A percentile compares a stretch with the other conserved stretches of the same genome.
These are phyloP conservation scores for Apophysomyces variabilis DNA, from an alignment of 371 early-diverging fungal species.

Conservation along the genomic window DNA sequence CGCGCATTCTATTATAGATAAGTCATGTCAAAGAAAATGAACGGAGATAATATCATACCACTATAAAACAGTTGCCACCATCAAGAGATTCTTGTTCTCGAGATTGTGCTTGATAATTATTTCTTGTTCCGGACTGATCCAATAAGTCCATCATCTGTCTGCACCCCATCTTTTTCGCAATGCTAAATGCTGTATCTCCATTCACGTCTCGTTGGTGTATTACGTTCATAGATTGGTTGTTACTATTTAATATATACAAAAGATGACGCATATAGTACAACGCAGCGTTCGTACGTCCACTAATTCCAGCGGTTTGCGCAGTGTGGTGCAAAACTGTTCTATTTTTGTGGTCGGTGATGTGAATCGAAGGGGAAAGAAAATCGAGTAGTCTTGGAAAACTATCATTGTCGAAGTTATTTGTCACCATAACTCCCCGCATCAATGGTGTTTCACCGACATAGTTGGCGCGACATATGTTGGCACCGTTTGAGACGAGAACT, in stretches of 20 bases:
- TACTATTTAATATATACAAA: conserved; percentile 64
- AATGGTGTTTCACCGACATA: conserved; percentile 89
- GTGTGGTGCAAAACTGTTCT: conserved; percentile 95
- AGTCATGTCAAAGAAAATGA: background rate
- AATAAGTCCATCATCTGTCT: conserved; percentile 74
- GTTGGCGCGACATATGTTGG: conserved; percentile 76
- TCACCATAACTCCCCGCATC: conserved; percentile 86
- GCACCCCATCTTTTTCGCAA: conserved; percentile 84
- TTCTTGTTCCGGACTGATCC: background rate
- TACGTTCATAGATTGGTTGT: conserved; percentile 67
- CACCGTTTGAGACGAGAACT: conserved; percentile 75
- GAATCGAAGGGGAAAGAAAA: conserved; percentile 76
- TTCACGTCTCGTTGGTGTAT: conserved; percentile 84
- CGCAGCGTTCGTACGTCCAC: conserved; percentile 77
- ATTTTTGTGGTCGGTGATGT: conserved; percentile 77
- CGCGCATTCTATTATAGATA: background rate
- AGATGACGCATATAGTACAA: conserved; percentile 90
- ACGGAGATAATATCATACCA: background rate
- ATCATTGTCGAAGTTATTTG: conserved; percentile 87
- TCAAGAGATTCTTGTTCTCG: background rate
- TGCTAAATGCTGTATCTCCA: conserved; percentile 91
- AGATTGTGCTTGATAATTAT: background rate
- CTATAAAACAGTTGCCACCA: background rate
- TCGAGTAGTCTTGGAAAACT: conserved; percentile 80
- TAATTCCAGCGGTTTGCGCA: conserved; percentile 74